Base-by-base conservation (phyloP, 2,329 filamentous ascomycete species). In the Colletotrichum karsti region DNA sequence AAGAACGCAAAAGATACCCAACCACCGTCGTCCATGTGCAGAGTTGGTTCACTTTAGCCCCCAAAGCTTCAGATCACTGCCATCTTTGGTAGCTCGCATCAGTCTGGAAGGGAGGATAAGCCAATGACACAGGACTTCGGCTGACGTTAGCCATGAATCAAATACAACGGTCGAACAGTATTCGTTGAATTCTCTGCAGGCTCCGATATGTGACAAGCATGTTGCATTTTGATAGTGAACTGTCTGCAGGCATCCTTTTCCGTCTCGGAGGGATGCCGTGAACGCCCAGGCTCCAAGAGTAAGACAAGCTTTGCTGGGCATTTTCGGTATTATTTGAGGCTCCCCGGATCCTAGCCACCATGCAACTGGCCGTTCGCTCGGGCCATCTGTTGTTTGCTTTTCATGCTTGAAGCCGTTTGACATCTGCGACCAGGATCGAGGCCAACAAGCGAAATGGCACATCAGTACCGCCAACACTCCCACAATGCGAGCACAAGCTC, bases 401-500 rank as follows among this genome's bases (percentile, higher is more conserved):
- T 33, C n/a, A 15, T 51, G 26, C 26, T 30, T n/a, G 46, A 33
- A 51, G 46, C 46, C 15, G 26, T n/a, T n/a, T 37, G 42, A 51
- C 13, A 53, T 13, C 50, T 37, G 50, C 26, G 42, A 51, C 35
- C 42, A 20, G 12, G 15, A 39, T 37, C 33, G 26, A 15, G 26
- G 39, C 22, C 37, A 20, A 12, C 37, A 20, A 12, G 44, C 46
- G 48, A 26, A 24, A 66, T 68, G 65, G 39, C 65, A 10, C 35
- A 66, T 13, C 46, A 51, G n/a, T 51, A 51, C 53, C 63, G 46
- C 28, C 65, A 68, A 41, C 64, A 67, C 18, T 54, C 64, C 30
- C 64, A 67, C 28, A 67, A 66, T 56, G 37, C 24, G 28, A 68
- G 65, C 54, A 68, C 54, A 24, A 55, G 62, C 39, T 65, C 61